phyloP scores from a whole-genome alignment of 768 basidiomycete species.

The Leccinum uliginosum region DNA sequence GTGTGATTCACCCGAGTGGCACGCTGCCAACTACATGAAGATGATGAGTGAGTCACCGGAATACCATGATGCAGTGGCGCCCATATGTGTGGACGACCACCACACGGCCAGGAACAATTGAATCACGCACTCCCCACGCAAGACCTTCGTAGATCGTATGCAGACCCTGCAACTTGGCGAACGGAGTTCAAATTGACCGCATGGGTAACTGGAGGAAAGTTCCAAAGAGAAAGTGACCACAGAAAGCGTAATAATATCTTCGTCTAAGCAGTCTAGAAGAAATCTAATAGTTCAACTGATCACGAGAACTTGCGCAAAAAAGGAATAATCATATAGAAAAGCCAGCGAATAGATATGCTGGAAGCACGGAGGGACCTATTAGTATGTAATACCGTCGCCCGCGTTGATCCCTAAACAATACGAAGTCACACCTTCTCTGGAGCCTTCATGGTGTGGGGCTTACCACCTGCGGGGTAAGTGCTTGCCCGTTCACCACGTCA shows the following conservation, averaged over 20 bases:
- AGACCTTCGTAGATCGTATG: conserved; percentile 6
- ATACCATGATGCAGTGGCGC: conserved; percentile 5
- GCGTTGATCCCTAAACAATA: conserved; percentile 25
- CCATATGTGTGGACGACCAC: conserved; percentile 8
- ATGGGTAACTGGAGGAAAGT: conserved; percentile 7
- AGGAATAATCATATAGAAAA: conserved; percentile 38
- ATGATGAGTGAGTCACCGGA: background rate
- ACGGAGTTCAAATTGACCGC: conserved; percentile 7
- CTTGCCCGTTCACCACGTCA: conserved; percentile 37
- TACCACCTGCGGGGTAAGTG: conserved; percentile 32
- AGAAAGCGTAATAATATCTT: conserved; percentile 11
- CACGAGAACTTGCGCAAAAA: conserved; percentile 29
- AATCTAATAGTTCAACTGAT: conserved; percentile 22
- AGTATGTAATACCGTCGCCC: conserved; percentile 23
- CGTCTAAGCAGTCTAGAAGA: conserved; percentile 26
- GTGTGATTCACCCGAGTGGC: background rate
- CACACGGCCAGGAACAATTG: background rate
- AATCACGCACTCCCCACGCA: conserved; percentile 14
- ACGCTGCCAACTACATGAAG: background rate
- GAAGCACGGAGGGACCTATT: conserved; percentile 14
- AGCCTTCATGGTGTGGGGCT: conserved; percentile 30
- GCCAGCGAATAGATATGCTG: conserved; percentile 30
- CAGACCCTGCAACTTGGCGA: conserved; percentile 12
- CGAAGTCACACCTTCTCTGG: conserved; percentile 29
- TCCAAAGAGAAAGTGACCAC: conserved; percentile 12